Percentiles rank a stretch among this genome's conserved stretches.
phyloP scores from a whole-genome alignment of 768 basidiomycete species.

The Tylopilus rubrobrunneus region DNA sequence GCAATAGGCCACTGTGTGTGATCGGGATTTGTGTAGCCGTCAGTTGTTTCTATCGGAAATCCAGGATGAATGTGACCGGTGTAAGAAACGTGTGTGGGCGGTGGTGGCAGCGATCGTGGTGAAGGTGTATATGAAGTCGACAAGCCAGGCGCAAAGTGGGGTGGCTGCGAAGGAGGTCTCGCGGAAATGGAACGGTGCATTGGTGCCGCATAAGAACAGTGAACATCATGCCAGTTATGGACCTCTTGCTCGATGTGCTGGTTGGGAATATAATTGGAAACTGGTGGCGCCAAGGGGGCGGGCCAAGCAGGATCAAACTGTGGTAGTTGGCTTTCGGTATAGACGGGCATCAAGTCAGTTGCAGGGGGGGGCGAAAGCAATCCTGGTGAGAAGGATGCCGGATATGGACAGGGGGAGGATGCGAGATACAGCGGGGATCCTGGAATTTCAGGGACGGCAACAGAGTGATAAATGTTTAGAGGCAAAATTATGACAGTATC shows the following conservation, averaged over 20 bases:
- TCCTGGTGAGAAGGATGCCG: conserved; percentile 11
- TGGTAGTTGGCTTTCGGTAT: conserved; percentile 8
- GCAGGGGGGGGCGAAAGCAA: conserved; percentile 27
- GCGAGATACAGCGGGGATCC: conserved; percentile 26
- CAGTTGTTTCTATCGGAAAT: conserved; percentile 10
- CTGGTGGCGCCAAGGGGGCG: conserved; percentile 3
- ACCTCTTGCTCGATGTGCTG: conserved; percentile 6
- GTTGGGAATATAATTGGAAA: conserved; percentile 3
- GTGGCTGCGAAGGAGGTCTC: conserved; percentile 34
- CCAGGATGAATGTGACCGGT: conserved; percentile 15
- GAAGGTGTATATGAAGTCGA: conserved; percentile 26
- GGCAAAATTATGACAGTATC: conserved; percentile 65
- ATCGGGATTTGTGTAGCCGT: conserved; percentile 37
- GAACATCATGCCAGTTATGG: conserved; percentile 17
- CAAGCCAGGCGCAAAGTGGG: conserved; percentile 35
- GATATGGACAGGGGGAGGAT: conserved; percentile 19
- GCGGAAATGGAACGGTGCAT: conserved; percentile 52
- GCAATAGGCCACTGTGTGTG: conserved; percentile 62
- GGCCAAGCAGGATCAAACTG: conserved; percentile 10
- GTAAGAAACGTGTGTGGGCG: conserved; percentile 25
- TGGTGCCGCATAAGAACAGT: conserved; percentile 34
- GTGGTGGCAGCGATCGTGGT: conserved; percentile 26
- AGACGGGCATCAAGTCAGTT: conserved; percentile 4
- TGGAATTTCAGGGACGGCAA: conserved; percentile 43
- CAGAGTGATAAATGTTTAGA: conserved; percentile 59